These are phyloP conservation scores for Sporothrix brasiliensis DNA, from an alignment of 2,329 filamentous ascomycete species.

Conservation along the genomic window DNA sequence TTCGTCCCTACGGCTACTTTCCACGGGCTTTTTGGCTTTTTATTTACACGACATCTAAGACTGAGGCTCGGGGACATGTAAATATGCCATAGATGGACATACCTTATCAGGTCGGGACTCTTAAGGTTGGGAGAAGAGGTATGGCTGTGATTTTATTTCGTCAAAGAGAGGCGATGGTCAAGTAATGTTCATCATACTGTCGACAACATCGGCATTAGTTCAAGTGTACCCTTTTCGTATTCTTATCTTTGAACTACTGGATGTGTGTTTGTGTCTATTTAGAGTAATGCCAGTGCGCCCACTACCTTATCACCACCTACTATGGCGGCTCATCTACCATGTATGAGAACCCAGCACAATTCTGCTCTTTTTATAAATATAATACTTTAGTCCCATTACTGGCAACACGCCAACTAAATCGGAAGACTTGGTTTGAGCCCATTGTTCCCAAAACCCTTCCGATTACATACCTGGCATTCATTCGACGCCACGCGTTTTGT, in stretches of 20 bases:
- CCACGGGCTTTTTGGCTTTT: background rate
- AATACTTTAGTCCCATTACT: background rate
- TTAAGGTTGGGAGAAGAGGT: background rate
- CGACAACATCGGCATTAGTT: background rate
- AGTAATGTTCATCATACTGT: background rate
- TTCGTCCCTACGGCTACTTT: background rate
- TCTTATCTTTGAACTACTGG: background rate
- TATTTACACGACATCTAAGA: background rate
- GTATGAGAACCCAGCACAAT: background rate
- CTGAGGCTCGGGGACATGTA: background rate
- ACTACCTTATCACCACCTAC: background rate
- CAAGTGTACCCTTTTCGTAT: background rate
- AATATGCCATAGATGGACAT: background rate
- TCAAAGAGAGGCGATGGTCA: background rate
- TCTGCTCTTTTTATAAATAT: background rate
- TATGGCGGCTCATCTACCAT: background rate
- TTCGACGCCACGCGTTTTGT: background rate
- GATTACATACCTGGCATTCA: background rate
- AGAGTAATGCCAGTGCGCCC: background rate
- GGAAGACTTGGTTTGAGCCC: background rate
- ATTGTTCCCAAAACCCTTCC: background rate
- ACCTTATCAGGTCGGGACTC: slow-evolving; percentile 1
- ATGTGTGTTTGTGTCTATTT: slow-evolving; percentile 6
- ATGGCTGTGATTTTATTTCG: background rate
- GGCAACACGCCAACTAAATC: too few species aligned